Base-by-base conservation (phyloP, 2,329 filamentous ascomycete genomes). In the Epichloe festucae region DNA sequence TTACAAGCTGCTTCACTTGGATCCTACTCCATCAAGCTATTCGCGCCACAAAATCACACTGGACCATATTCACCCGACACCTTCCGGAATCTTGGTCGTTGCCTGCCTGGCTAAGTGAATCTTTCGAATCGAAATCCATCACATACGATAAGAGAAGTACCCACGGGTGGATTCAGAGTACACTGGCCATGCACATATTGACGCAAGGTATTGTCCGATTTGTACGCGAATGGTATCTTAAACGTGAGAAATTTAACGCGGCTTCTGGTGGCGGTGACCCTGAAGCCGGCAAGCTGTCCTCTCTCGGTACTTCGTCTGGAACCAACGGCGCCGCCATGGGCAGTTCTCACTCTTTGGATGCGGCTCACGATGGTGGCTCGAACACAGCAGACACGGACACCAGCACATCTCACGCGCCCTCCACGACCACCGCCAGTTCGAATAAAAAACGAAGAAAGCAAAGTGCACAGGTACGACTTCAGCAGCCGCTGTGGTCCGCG, bases 401-500 rank as follows among this genome's bases (percentile, higher is more conserved):
- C 19, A 59, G 60, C 5, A 38, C 45, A 38, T 38, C 45, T 36
- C 52, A 54, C 27, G 55, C 58, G 10, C 52, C 59, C 19, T 59
- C 55, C 62, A 70, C 71, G 70, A 63, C 59, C 36, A 58, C 64
- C 5, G 55, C 55, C 62, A 71, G 71, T 69, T 62, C 81, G 70
- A 68, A 67, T 52, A 94, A 93, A 70, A 89, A 89, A 72, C 85
- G 87, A 71, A 82, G 86, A 70, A 91, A 93, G 71, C 89, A 95
- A 70, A 91, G 87, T 63, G 89, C 89, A 53, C 87, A 93, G 67
- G 89, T 95, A 58, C 79, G 90, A 67, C 87, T 89, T 65, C 84
- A 89, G 63, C 90, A 96, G 70, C 90, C 90, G 47, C 79, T 96
- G 57, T 96, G 90, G 90, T 89, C 90, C 57, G 90, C 90, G 46